Evolutionary conservation across 495 filamentous ascomycete genomes (phyloP).

Genomic region (Tetracladium setigerum): DNA sequence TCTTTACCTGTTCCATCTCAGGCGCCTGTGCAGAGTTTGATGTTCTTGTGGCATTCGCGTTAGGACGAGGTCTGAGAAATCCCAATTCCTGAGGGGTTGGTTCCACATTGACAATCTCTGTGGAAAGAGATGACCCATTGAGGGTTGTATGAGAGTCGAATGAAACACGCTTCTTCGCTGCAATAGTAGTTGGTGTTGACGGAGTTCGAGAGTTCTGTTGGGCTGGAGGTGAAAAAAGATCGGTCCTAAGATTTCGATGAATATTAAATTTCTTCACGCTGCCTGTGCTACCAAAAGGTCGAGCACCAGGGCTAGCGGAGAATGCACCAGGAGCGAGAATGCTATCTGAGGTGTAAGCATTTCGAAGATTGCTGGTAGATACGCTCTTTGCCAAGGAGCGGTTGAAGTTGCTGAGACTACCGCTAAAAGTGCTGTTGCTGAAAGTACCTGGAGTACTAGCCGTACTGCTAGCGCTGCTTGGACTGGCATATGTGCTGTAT

Average conservation of each 20-base stretch:
- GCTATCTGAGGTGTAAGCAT: conserved; percentile 56
- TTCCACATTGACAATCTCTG: conserved; percentile 30
- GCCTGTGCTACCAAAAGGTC: conserved; percentile 48
- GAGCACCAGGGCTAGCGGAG: conserved; percentile 55
- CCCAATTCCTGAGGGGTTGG: conserved; percentile 60
- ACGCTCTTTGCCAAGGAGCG: conserved; percentile 53
- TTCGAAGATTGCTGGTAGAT: conserved; percentile 55
- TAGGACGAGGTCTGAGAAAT: conserved; percentile 43
- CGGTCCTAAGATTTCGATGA: conserved; percentile 73
- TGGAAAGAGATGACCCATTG: conserved; percentile 32
- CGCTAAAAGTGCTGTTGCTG: conserved; percentile 49
- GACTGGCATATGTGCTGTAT: conserved; percentile 82
- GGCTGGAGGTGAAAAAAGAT: conserved; percentile 57
- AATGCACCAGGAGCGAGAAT: conserved; percentile 82
- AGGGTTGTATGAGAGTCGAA: conserved; percentile 61
- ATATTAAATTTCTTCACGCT: conserved; percentile 86
- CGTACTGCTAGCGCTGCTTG: conserved; percentile 58
- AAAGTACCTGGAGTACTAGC: conserved; percentile 61
- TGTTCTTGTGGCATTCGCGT: conserved; percentile 42
- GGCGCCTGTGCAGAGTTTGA: conserved; percentile 29
- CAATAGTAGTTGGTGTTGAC: conserved; percentile 30
- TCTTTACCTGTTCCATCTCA: conserved; percentile 67
- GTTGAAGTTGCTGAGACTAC: conserved; percentile 54
- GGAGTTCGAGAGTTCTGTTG: conserved; percentile 33
- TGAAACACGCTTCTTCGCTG: conserved; percentile 78